Evolutionary conservation across 2,329 filamentous ascomycete species (phyloP).

Genomic region (Dothideomycetidae sp.): DNA sequence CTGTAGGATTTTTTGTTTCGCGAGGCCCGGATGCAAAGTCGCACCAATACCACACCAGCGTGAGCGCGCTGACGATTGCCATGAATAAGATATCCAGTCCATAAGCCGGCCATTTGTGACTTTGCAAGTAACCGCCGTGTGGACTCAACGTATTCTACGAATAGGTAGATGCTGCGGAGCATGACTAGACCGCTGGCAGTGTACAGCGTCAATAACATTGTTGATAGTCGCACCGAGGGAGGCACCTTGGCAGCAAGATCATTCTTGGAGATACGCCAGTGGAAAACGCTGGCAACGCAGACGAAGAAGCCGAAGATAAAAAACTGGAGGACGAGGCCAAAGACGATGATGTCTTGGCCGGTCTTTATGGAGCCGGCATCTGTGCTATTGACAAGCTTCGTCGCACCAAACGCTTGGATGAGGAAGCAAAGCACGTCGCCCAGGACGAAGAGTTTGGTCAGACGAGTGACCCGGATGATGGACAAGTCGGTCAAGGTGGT

Average conservation of each 20-base stretch:
- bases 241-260: slow-evolving; percentile 1
- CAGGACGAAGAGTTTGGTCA: slow-evolving; percentile 42
- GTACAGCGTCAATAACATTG: slow-evolving; percentile 24
- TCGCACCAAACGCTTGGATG: slow-evolving; percentile 3
- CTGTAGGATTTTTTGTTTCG: no score
- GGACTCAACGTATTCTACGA: slow-evolving; percentile 35
- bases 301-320: slow-evolving; percentile 43
- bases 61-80: slow-evolving; percentile 14
- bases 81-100: slow-evolving; percentile 32
- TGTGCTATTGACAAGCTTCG: slow-evolving; percentile 5
- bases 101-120: slow-evolving; percentile 29
- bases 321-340: slow-evolving; percentile 43
- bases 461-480: slow-evolving; percentile 29
- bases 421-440: slow-evolving; percentile 19
- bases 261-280: slow-evolving; percentile 27
- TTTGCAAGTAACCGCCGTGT: slow-evolving; percentile 27
- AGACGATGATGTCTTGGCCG: slow-evolving; percentile 38
- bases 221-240: neutral
- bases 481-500: slow-evolving; percentile 31
- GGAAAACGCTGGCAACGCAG: slow-evolving; percentile 35
- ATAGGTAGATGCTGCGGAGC: slow-evolving; percentile 32
- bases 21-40: no score
- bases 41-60: no score
- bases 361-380: slow-evolving; percentile 22
- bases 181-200: slow-evolving; percentile 28